phyloP scores from a whole-genome alignment of 768 basidiomycete genomes.

The Harrya chromipes region DNA sequence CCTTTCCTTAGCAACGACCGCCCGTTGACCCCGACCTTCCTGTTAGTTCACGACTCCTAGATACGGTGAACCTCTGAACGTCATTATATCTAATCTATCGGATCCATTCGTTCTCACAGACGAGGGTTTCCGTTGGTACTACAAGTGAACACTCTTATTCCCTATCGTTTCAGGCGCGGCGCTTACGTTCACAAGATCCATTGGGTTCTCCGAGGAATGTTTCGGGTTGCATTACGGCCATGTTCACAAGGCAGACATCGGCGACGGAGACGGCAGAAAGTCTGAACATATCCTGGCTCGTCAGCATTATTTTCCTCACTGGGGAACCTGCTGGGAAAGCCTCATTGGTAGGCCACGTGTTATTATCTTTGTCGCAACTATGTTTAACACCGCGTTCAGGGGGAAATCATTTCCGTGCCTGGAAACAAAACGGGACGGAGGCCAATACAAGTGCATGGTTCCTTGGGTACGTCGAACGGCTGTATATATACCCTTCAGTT shows the following conservation, averaged over 20 bases:
- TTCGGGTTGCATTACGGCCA: conserved; percentile 74
- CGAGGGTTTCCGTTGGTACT: conserved; percentile 62
- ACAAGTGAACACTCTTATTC: conserved; percentile 44
- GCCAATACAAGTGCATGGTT: conserved; percentile 83
- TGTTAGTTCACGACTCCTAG: conserved; percentile 59
- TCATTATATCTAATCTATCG: conserved; percentile 75
- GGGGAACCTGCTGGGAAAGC: conserved; percentile 90
- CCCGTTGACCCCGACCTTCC: background rate
- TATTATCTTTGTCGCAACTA: background rate
- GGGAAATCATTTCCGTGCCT: conserved; percentile 88
- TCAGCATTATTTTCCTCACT: conserved; percentile 73
- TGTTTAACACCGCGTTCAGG: conserved; percentile 37
- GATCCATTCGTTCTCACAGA: conserved; percentile 81
- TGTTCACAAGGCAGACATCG: conserved; percentile 76
- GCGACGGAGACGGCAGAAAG: conserved; percentile 75
- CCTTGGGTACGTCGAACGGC: conserved; percentile 52
- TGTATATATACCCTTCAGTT: background rate
- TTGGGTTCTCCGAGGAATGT: conserved; percentile 83
- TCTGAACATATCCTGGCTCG: conserved; percentile 69
- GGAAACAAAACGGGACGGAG: conserved; percentile 80
- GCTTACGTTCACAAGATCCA: conserved; percentile 46
- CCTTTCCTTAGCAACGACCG: background rate
- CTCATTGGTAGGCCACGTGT: conserved; percentile 46
- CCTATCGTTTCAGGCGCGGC: background rate
- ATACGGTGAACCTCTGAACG: conserved; percentile 79